Percentiles rank a stretch among this genome's conserved stretches.
phyloP scores from a whole-genome alignment of 2,329 filamentous ascomycete genomes.

The Colletotrichum somersetense region DNA sequence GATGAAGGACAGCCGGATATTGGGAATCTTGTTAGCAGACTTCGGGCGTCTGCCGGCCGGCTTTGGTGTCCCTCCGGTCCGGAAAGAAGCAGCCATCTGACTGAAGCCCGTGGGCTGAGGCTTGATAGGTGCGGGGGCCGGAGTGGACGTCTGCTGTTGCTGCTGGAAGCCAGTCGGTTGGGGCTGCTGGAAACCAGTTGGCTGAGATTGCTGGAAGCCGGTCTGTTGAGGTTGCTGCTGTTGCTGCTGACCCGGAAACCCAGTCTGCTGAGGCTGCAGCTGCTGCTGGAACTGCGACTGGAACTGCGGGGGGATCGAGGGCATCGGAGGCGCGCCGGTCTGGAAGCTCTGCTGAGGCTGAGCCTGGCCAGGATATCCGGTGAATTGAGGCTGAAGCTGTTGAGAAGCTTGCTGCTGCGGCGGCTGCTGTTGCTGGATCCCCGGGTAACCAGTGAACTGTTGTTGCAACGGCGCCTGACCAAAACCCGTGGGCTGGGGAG shows the following conservation, averaged over 20 bases:
- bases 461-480: conserved; percentile 67
- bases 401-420: conserved; percentile 73
- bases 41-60: conserved; percentile 63
- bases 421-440: conserved; percentile 61
- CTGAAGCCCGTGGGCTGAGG: conserved; percentile 75
- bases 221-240: conserved; percentile 56
- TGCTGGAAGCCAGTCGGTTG: conserved; percentile 60
- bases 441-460: conserved; percentile 73
- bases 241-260: conserved; percentile 58
- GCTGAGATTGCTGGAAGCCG: conserved; percentile 57
- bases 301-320: conserved; percentile 70
- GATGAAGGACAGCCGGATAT: conserved; percentile 94
- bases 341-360: conserved; percentile 72
- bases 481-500: conserved; percentile 71
- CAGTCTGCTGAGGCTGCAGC: conserved; percentile 59
- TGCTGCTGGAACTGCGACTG: conserved; percentile 71
- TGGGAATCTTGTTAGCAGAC: conserved; percentile 83
- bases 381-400: conserved; percentile 62
- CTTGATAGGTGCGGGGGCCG: conserved; percentile 69
- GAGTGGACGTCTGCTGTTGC: conserved; percentile 64
- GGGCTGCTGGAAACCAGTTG: conserved; percentile 58
- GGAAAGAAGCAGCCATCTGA: conserved; percentile 77
- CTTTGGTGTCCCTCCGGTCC: conserved; percentile 61
- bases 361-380: conserved; percentile 53
- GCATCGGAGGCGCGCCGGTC: conserved; percentile 70